phyloP scores from a whole-genome alignment of 306 rosid species.

The Senna tora region DNA sequence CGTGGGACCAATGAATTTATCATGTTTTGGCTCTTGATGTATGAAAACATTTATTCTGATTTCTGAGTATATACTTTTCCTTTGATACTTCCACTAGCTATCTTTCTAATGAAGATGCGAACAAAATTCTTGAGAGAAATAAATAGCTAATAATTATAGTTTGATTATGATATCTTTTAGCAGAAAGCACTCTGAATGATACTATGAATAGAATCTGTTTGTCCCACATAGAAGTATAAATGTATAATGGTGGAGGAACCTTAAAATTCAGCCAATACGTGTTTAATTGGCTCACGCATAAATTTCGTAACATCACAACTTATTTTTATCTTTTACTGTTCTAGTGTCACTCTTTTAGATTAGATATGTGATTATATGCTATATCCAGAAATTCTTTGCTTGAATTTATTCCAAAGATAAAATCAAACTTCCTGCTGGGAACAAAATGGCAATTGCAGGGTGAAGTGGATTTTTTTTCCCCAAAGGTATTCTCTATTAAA shows the following conservation, averaged over 20 bases:
- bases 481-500: too few relatives aligned
- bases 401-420: constrained; percentile 14
- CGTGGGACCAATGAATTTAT: background rate
- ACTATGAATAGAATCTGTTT: constrained; percentile 1
- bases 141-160: background rate
- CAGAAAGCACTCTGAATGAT: background rate
- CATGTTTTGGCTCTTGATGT: background rate
- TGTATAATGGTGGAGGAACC: constrained; percentile 22
- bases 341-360: constrained; percentile 16
- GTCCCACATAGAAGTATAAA: background rate
- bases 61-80: background rate
- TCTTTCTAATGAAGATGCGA: constrained; percentile 3
- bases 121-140: background rate
- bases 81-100: constrained; percentile 19
- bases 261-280: background rate
- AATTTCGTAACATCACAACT: background rate
- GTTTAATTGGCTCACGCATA: constrained; percentile 8
- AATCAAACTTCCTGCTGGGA: background rate
- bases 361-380: constrained; percentile 4
- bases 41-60: background rate
- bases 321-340: constrained; percentile 19
- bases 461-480: background rate
- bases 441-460: constrained; percentile 5
- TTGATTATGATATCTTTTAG: constrained; percentile 2
- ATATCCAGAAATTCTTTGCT: background rate